These are phyloP conservation scores for Botrytis cinerea DNA, from an alignment of 2,329 filamentous ascomycete species.

Conservation along the genomic window DNA sequence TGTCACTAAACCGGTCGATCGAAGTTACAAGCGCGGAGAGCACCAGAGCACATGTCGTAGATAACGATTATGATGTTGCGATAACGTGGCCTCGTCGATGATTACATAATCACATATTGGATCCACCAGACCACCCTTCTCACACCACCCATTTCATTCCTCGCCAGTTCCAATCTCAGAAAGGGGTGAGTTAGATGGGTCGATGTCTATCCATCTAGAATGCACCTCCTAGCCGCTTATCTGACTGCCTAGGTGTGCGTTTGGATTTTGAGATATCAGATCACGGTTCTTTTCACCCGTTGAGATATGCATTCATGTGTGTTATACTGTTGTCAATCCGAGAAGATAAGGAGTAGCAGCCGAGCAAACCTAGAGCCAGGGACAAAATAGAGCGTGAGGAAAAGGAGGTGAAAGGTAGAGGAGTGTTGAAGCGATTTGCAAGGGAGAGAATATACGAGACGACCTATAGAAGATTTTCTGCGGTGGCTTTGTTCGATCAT, in stretches of 20 bases:
- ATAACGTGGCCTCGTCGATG: constrained; percentile 8
- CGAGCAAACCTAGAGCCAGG: not conserved
- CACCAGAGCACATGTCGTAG: not conserved
- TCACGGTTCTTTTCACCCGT: not conserved
- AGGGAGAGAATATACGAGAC: not conserved
- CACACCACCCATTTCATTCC: not conserved
- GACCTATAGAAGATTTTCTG: not conserved
- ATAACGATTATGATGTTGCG: constrained; percentile 3
- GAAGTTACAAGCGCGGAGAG: not conserved
- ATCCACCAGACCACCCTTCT: not conserved
- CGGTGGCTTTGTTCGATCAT: not conserved
- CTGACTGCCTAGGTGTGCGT: not conserved
- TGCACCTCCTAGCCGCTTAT: not conserved
- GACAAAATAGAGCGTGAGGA: not conserved
- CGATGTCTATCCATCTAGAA: not conserved
- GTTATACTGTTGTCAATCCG: not conserved
- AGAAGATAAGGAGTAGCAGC: not conserved
- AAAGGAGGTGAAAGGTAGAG: not conserved
- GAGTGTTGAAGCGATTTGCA: not conserved
- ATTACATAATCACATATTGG: not conserved
- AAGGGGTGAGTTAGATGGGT: not conserved
- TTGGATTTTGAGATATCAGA: not conserved
- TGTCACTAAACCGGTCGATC: not conserved
- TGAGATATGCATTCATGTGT: not conserved
- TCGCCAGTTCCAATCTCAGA: not conserved